These are phyloP conservation scores for Cutaneotrichosporon sp. DNA, from an alignment of 1,284 basidiomycete species.

Conservation along the genomic window DNA sequence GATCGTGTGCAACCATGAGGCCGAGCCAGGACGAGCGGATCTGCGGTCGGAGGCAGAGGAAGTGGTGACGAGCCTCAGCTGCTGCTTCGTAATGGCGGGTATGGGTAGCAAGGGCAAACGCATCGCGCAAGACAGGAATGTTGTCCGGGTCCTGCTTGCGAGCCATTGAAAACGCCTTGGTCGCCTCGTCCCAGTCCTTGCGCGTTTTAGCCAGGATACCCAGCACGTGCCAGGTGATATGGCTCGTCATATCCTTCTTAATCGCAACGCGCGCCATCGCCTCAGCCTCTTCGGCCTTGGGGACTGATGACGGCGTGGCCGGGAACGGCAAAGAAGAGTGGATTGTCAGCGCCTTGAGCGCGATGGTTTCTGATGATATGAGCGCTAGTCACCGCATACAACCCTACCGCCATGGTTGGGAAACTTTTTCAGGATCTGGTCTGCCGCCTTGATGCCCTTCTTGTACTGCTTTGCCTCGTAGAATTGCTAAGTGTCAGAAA, in stretches of 20 bases:
- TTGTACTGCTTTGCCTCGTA: conserved; percentile 91
- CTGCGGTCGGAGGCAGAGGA: conserved; percentile 76
- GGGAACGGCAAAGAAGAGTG: conserved; percentile 50
- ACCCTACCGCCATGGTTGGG: conserved; percentile 84
- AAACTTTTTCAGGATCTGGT: conserved; percentile 90
- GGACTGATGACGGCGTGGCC: conserved; percentile 50
- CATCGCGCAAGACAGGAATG: conserved; percentile 85
- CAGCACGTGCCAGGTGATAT: conserved; percentile 98
- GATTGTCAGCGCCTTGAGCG: conserved; percentile 86
- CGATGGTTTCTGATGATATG: conserved; percentile 70
- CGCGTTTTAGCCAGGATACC: conserved; percentile 76
- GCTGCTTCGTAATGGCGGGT: conserved; percentile 76
- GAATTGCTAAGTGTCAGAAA: too few relatives aligned
- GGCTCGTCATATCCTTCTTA: conserved; percentile 79
- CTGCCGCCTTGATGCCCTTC: conserved; percentile 85
- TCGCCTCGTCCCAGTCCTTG: conserved; percentile 55
- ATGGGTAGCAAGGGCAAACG: conserved; percentile 84
- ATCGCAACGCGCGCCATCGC: conserved; percentile 80
- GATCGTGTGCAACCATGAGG: conserved; percentile 80
- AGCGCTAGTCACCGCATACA: neutral
- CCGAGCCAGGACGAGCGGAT: conserved; percentile 85
- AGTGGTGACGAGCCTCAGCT: conserved; percentile 74
- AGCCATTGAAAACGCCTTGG: conserved; percentile 58
- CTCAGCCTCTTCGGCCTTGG: conserved; percentile 71
- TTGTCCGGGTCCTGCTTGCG: conserved; percentile 89